Base-by-base conservation (phyloP, 73 alveolate genomes). In the Blepharisma stoltei region DNA sequence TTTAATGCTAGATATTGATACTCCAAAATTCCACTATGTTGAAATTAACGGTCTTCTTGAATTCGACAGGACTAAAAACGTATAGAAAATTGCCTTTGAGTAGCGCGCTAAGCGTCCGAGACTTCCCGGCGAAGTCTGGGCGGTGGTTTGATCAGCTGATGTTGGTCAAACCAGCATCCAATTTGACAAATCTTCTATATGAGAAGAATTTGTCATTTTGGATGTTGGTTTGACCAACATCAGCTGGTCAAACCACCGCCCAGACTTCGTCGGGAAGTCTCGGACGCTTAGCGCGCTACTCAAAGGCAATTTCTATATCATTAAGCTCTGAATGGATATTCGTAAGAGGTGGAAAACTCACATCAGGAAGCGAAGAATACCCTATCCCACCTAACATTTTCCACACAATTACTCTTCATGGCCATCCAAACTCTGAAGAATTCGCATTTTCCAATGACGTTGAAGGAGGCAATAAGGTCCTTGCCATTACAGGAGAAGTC, bases 11-110 rank as follows among this genome's bases (percentile, higher is more conserved):
- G 73, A 60, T 60, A 5, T 60, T 14, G 45, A 60, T 25, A 60
- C 73, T 25, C 73, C 73, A 60, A 38, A 1, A 1, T 25, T 60
- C 46, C 73, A 60, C 14, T 9, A 60, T 14, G 46, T 60, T 8
- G 73, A 60, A 20, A 60, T 60, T 60, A 60, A 60, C 5, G 73
- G 73, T 18, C 14, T 60, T 60, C 73, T 60, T 60, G 73, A 60
- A 38, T 60, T 60, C 23, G 11, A 11, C 11, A n/a, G 46, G 2
- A 60, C 14, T 25, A 60, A 20, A 25, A 20, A 14, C 5, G 38
- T 14, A n/a, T n/a, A n/a, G n/a, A n/a, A n/a, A n/a, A n/a, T n/a
- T n/a, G n/a, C n/a, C n/a, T n/a, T n/a, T n/a, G n/a, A n/a, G n/a
- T n/a, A n/a, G n/a, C n/a, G n/a, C n/a, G n/a, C n/a, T n/a, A n/a